These are phyloP conservation scores for Pseudopithomyces chartarum DNA, from an alignment of 2,329 filamentous ascomycete species.

Conservation along the genomic window DNA sequence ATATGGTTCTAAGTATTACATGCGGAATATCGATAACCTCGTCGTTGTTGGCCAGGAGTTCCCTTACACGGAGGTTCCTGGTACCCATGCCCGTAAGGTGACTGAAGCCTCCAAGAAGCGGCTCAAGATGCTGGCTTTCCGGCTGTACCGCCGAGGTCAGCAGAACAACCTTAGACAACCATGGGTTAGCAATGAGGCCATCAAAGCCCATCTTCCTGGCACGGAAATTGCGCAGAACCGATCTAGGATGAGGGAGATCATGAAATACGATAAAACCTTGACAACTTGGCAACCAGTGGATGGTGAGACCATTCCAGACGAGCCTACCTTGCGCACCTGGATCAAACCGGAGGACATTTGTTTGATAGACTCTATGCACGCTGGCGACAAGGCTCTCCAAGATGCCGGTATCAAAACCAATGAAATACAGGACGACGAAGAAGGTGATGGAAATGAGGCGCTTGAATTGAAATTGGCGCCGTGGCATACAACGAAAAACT, in stretches of 20 bases:
- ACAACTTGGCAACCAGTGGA: constrained; percentile 79
- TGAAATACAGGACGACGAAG: constrained; percentile 66
- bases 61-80: constrained; percentile 88
- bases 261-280: constrained; percentile 84
- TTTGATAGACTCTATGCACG: constrained; percentile 93
- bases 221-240: constrained; percentile 94
- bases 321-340: constrained; percentile 79
- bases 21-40: constrained; percentile 89
- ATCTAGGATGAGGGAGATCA: constrained; percentile 96
- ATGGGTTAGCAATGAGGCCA: constrained; percentile 74
- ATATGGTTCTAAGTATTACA: constrained; percentile 77
- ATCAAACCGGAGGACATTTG: constrained; percentile 96
- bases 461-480: constrained; percentile 89
- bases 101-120: constrained; percentile 97
- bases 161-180: constrained; percentile 72
- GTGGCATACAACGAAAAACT: constrained; percentile 96
- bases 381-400: constrained; percentile 86
- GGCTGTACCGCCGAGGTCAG: constrained; percentile 78
- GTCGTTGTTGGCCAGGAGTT: constrained; percentile 93
- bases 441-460: constrained; percentile 70
- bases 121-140: constrained; percentile 93
- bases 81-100: constrained; percentile 90
- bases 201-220: constrained; percentile 78
- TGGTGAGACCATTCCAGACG: constrained; percentile 77
- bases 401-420: constrained; percentile 83